Evolutionary conservation across 441 rosid genomes (phyloP), one percentile per base, ranked within the genome.

Genomic region (Capsella rubella): DNA sequence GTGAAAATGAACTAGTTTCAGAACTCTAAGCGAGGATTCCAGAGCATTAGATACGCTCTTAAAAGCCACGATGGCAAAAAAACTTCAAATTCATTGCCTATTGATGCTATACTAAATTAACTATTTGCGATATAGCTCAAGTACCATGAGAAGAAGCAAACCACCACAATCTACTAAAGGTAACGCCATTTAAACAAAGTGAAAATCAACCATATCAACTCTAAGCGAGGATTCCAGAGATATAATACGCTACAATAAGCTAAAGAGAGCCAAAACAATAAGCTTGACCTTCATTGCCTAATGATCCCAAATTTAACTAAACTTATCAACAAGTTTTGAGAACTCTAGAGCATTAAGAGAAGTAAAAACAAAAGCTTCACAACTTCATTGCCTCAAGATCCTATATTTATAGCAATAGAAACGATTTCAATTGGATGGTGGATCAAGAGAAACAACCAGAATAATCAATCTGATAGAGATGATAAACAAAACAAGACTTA

Each of bases 381-480:
- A 46, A 46, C 4, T 15, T n/a, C 51, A 46, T 16, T 6, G 25
- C 40, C 60, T 29, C 16, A 31, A 55, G 60, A 32, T 54, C 3
- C 10, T 55, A 50, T 18, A n/a, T 8, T 29, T 31, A 65, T 29
- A 28, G 39, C 53, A 49, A 64, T 27, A 57, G 7, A 47, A 64
- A 73, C 18, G 13, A 16, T 4, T 63, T 37, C 11, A 10, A 55
- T 11, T 6, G 34, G 1, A 45, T 18, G 39, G 45, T 6, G 8
- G 8, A 34, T 6, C 37, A 34, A 34, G 37, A 6, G 8, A 34
- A 34, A 34, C 8, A 34, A 34, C 25, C 15, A 61, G 8, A 52
- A 60, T 18, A 68, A 61, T 18, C 45, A 53, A 61, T 62, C 37
- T 45, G 8, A 76, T 21, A 54, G 74, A 62, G 74, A 62, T 54